Evolutionary conservation across 805 yeast species (phyloP).

Genomic region (Pichia pseudocactophila): DNA sequence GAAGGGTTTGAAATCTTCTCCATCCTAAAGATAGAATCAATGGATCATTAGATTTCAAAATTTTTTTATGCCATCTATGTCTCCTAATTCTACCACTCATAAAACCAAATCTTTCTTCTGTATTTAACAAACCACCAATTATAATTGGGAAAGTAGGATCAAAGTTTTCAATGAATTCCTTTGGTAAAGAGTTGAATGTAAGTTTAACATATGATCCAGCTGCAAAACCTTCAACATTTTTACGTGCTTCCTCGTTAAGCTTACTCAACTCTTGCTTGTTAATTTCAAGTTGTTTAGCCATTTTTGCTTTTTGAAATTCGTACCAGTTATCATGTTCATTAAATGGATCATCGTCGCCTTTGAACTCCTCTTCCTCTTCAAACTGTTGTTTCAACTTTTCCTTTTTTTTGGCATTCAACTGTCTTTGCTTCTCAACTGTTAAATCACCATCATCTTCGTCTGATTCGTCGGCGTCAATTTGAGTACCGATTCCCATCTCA

Average conservation of each 20-base stretch:
- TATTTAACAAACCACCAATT: constrained; percentile 82
- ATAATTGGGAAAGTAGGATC: constrained; percentile 80
- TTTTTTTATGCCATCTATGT: constrained; percentile 98
- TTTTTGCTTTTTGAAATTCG: constrained; percentile 91
- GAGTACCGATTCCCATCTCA: constrained; percentile 29
- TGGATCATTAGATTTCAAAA: constrained; percentile 92
- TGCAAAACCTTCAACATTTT: constrained; percentile 79
- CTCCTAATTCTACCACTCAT: constrained; percentile 90
- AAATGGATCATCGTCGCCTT: constrained; percentile 56
- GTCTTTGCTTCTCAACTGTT: constrained; percentile 68
- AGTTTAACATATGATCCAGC: constrained; percentile 93
- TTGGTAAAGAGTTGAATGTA: constrained; percentile 75
- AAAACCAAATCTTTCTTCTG: constrained; percentile 89
- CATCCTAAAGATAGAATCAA: constrained; percentile 89
- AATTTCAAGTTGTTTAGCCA: constrained; percentile 92
- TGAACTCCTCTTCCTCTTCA: constrained; percentile 73
- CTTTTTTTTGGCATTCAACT: constrained; percentile 77
- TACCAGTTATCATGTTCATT: constrained; percentile 95
- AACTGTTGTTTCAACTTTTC: constrained; percentile 83
- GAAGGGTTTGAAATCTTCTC: constrained; percentile 97
- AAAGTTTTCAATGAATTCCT: constrained; percentile 82
- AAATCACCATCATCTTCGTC: constrained; percentile 34
- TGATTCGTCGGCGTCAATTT: constrained; percentile 30
- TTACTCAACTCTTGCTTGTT: constrained; percentile 70
- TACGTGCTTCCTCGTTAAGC: constrained; percentile 69